Evolutionary conservation across 108 stramenopile species (phyloP), one percentile per base, ranked within the genome.

Genomic region (Fistulifera solaris): DNA sequence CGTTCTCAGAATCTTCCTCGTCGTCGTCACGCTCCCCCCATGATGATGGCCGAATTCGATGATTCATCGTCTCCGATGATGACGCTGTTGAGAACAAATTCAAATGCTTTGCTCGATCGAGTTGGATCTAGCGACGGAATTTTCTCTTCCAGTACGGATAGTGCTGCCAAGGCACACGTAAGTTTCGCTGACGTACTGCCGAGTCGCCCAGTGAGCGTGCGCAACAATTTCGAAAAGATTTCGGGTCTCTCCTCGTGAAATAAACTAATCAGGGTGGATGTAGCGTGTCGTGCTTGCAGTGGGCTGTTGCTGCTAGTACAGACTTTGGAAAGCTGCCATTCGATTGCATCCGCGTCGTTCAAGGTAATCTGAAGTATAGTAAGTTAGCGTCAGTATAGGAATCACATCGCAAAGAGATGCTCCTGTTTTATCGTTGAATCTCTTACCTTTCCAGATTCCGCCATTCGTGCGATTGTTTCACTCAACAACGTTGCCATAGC

Each of bases 231-330:
- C 15, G 86, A 54, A 1, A 90, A 55, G 7, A 19, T 5, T 28
- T 40, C 48, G 40, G 28, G 27, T 38, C 28, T 23, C 50, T 48
- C 48, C 16, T 58, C 58, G 21, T 49, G 67, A 66, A 22, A 65
- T 61, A 11, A 76, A 56, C 46, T 85, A 40, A 75, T 72, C 21
- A 91, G 66, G 0, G 84, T 78, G 28, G 63, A 55, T 21, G 84
- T 77, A n/a, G 87, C 80, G 65, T 84, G 68, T 19, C 65, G 64
- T n/a, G 90, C 90, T 70, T 93, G 87, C 54, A 86, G 78, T 38
- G 83, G 77, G 22, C 80, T 77, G 35, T 83, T 83, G 54, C 82
- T 78, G 28, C 70, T 59, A 16, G 71, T 76, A 56, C 83, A 85
- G 31, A 76, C 44, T 25, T 77, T 51, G 27, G 78, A 35, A 18